A percentile compares a stretch with the other conserved stretches of the same genome.
Evolutionary conservation across 192 early-diverging fungal genomes (phyloP).

Genomic region (Pilaira anomala): DNA sequence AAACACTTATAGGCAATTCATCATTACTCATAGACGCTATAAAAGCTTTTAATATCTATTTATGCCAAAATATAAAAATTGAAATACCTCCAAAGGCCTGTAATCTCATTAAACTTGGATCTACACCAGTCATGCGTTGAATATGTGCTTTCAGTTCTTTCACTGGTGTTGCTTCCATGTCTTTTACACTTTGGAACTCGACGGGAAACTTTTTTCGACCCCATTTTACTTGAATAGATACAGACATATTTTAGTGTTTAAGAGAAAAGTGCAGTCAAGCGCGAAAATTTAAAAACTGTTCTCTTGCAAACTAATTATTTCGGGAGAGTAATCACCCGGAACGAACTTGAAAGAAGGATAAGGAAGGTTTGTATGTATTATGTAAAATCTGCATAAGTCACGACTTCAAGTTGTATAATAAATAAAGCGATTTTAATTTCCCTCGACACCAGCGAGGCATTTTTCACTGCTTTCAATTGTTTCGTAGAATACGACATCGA

Average conservation of each 20-base stretch:
- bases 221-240: conserved; percentile 4
- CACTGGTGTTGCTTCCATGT: conserved; percentile 5
- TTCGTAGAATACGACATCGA: no score
- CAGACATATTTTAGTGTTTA: conserved; percentile 11
- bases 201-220: conserved; percentile 9
- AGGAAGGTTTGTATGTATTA: no score
- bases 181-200: conserved; percentile 1
- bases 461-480: no score
- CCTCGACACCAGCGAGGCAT: no score
- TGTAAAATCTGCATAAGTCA: no score
- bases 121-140: conserved; percentile 3
- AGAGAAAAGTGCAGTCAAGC: no score
- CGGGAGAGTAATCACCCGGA: no score
- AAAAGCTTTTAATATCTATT: neutral
- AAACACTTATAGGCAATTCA: neutral
- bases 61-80: neutral
- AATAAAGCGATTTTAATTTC: no score
- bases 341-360: no score
- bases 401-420: no score
- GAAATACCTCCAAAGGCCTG: conserved; percentile 5
- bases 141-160: conserved; percentile 1
- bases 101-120: neutral
- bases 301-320: no score
- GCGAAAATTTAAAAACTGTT: no score
- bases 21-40: conserved; percentile 2